Evolutionary conservation across 371 early-diverging fungal species (phyloP).

Genomic region (Sporodiniella umbellata): DNA sequence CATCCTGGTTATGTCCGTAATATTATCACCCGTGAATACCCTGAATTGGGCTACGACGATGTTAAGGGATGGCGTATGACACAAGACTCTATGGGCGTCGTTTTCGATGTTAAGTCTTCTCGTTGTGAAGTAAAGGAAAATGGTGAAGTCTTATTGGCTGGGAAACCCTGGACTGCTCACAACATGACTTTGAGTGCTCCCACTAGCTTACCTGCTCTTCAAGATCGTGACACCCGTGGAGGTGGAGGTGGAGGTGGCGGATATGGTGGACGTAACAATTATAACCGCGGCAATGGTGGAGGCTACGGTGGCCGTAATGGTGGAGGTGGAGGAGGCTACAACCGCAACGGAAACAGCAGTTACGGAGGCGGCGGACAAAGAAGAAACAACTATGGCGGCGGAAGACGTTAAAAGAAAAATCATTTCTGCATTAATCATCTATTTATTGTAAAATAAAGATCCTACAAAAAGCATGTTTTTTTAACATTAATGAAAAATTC

Average conservation of each 20-base stretch:
- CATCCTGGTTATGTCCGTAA: slow-evolving; percentile 80
- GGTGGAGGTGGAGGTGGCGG: slow-evolving; percentile 25
- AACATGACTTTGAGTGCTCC: slow-evolving; percentile 66
- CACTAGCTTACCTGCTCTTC: slow-evolving; percentile 75
- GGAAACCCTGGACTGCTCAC: slow-evolving; percentile 62
- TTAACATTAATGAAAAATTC: too few relatives aligned
- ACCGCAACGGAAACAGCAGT: slow-evolving; percentile 6
- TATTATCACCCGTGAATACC: slow-evolving; percentile 67
- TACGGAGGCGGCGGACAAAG: slow-evolving; percentile 13
- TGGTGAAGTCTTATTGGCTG: slow-evolving; percentile 39
- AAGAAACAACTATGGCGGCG: slow-evolving; percentile 1
- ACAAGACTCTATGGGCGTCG: slow-evolving; percentile 75
- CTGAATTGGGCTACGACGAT: slow-evolving; percentile 66
- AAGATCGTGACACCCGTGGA: slow-evolving; percentile 51
- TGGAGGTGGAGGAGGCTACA: slow-evolving; percentile 12
- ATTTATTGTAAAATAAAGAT: slow-evolving; percentile 17
- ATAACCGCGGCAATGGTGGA: slow-evolving; percentile 16
- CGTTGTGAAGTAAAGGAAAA: slow-evolving; percentile 60
- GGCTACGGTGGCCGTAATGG: slow-evolving; percentile 12
- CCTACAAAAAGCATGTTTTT: neutral
- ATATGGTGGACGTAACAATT: slow-evolving; percentile 26
- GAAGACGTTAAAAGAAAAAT: slow-evolving; percentile 10
- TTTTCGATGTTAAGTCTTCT: slow-evolving; percentile 71
- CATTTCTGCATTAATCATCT: neutral
- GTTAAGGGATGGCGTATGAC: slow-evolving; percentile 77